These are phyloP conservation scores for Fragilariopsis cylindrus DNA, from an alignment of 108 stramenopile genomes.

Conservation along the genomic window DNA sequence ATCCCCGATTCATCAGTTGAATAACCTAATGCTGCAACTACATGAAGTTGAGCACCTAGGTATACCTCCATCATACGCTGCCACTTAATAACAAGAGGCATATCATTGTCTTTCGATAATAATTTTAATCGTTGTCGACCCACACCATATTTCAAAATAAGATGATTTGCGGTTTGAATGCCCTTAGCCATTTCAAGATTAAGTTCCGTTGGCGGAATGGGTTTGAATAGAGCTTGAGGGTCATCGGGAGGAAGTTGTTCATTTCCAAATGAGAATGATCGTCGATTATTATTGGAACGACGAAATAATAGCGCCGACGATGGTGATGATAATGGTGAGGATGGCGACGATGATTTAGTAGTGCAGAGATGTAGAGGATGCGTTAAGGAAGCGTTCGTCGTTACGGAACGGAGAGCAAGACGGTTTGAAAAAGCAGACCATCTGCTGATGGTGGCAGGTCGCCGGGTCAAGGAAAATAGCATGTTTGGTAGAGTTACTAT, in stretches of 20 bases:
- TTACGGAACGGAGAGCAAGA: too few relatives aligned
- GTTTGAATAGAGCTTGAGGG: slow-evolving; percentile 28
- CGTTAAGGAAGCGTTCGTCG: too few relatives aligned
- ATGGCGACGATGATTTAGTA: not conserved
- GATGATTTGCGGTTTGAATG: slow-evolving; percentile 57
- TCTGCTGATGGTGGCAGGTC: too few relatives aligned
- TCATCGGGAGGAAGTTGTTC: slow-evolving; percentile 27
- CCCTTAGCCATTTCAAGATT: slow-evolving; percentile 54
- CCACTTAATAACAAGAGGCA: slow-evolving; percentile 71
- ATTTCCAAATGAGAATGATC: slow-evolving; percentile 22
- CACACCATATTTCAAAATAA: slow-evolving; percentile 62
- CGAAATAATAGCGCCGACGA: not conserved
- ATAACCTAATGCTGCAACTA: slow-evolving; percentile 77
- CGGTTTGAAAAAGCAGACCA: too few relatives aligned
- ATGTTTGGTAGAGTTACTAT: too few relatives aligned
- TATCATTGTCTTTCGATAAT: slow-evolving; percentile 40
- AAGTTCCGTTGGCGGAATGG: slow-evolving; percentile 43
- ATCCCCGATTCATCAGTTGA: slow-evolving; percentile 72
- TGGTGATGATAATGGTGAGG: not conserved
- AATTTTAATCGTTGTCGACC: slow-evolving; percentile 50
- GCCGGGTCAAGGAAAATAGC: too few relatives aligned
- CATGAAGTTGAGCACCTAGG: slow-evolving; percentile 72
- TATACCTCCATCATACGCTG: slow-evolving; percentile 86
- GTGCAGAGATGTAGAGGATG: too few relatives aligned
- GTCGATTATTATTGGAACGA: not conserved